These are phyloP conservation scores for Podaxis sp. DNA, from an alignment of 768 basidiomycete species.

Conservation along the genomic window DNA sequence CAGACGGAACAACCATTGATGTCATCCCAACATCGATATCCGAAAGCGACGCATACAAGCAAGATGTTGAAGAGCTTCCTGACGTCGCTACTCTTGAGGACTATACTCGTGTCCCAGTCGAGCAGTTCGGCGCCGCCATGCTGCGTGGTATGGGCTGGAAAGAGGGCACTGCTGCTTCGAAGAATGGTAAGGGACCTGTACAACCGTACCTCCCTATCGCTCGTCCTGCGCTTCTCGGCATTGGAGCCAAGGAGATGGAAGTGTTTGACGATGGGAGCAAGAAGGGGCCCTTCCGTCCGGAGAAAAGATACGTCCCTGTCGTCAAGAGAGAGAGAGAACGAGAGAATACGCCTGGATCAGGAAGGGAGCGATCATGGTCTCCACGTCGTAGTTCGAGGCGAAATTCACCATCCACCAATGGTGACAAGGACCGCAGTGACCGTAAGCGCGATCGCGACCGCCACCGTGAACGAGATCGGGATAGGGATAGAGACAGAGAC, in stretches of 20 bases:
- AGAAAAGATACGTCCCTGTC: conserved; percentile 82
- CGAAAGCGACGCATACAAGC: conserved; percentile 79
- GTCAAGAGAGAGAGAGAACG: conserved; percentile 69
- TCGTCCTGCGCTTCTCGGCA: conserved; percentile 83
- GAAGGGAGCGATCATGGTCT: conserved; percentile 33
- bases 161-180: conserved; percentile 69
- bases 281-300: conserved; percentile 44
- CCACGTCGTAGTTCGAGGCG: conserved; percentile 42
- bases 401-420: conserved; percentile 43
- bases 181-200: conserved; percentile 54
- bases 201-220: conserved; percentile 81
- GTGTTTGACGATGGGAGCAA: conserved; percentile 66
- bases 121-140: conserved; percentile 90
- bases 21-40: conserved; percentile 63
- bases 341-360: conserved; percentile 21
- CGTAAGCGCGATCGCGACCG: conserved; percentile 19
- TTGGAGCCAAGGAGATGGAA: conserved; percentile 89
- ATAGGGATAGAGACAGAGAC: conserved; percentile 13
- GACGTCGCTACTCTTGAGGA: conserved; percentile 75
- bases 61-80: conserved; percentile 80
- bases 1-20: conserved; percentile 43
- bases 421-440: conserved; percentile 22
- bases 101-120: conserved; percentile 87
- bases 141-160: conserved; percentile 98
- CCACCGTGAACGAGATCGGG: conserved; percentile 9